Evolutionary conservation across 805 yeast genomes (phyloP), one percentile per base, ranked within the genome.

Genomic region (Myxozyma vanderwaltii): DNA sequence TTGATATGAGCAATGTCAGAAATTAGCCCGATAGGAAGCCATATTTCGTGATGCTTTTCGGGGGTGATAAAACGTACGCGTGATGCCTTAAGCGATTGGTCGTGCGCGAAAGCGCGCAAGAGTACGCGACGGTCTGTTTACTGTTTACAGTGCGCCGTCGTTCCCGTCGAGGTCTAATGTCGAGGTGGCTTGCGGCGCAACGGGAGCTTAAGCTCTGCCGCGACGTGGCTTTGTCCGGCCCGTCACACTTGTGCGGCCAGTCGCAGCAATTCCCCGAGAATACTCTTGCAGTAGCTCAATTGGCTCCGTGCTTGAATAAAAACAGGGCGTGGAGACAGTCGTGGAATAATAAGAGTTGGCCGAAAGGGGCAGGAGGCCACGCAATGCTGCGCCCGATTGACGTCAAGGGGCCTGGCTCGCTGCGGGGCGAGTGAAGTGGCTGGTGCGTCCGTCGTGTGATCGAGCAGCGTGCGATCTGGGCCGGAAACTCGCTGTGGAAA

Each of bases 401-500:
- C 52, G 52, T 48, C 52, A 48, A 36, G 35, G 49, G 23, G 33
- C 31, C 49, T 26, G 49, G 10, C n/a, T 29, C 33, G 10, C 33
- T 24, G 35, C 49, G 21, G 49, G 35, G 49, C 36, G 43, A 19
- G 23, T 19, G 21, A 10, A 36, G 36, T 50, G 54, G 54, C 52
- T 50, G 54, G 54, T 38, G 54, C 46, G 38, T 21, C 23, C 26
- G 54, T 50, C 54, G 54, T 50, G 54, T 50, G 54, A 50, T 50
- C 54, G n/a, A 17, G 27, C 47, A 10, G 31, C 31, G 13, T 24
- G 15, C 47, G 47, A 23, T 23, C 47, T 43, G 47, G 47, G 17
- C 31, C 13, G 47, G 47, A 13, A 17, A 23, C 49, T 10, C 8
- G 36, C 49, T 12, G 29, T 38, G 38, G 54, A 50, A 40, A n/a